A percentile compares a stretch with the other conserved stretches of the same genome.
Conservation (phyloP, 805 yeast genomes). For the Kluyveromyces dobzhanskii region DNA sequence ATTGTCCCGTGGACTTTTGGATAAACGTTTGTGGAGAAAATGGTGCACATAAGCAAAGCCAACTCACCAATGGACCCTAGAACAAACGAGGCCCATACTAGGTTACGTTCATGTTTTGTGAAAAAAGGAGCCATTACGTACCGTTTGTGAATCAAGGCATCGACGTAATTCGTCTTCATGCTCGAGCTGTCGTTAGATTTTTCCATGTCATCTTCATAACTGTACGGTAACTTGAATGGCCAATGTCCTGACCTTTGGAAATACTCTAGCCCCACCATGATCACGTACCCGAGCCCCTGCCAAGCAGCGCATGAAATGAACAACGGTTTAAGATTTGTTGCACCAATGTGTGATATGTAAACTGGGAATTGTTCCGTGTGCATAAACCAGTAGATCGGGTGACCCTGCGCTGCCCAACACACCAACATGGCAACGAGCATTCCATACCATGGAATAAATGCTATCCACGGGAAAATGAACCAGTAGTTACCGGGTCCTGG, state of each 20-base stretch:
- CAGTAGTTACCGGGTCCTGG: slow-evolving; percentile 36
- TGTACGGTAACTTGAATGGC: slow-evolving; percentile 14
- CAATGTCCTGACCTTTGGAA: slow-evolving; percentile 49
- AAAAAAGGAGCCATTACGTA: slow-evolving; percentile 34
- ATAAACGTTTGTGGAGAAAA: slow-evolving; percentile 56
- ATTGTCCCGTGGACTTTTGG: slow-evolving; percentile 52
- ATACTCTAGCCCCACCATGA: slow-evolving; percentile 56
- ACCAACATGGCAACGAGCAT: slow-evolving; percentile 75
- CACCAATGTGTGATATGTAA: slow-evolving; percentile 81
- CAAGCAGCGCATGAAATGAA: slow-evolving; percentile 71
- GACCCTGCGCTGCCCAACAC: slow-evolving; percentile 77
- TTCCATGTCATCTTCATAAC: background rate
- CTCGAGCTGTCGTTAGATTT: background rate
- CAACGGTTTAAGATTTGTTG: slow-evolving; percentile 75
- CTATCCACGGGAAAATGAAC: slow-evolving; percentile 53
- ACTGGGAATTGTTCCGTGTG: slow-evolving; percentile 40
- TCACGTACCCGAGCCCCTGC: slow-evolving; percentile 67
- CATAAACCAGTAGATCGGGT: slow-evolving; percentile 58
- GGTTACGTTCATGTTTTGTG: slow-evolving; percentile 31
- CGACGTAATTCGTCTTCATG: slow-evolving; percentile 14
- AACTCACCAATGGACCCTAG: slow-evolving; percentile 54
- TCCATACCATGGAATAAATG: slow-evolving; percentile 77
- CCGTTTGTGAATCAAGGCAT: slow-evolving; percentile 12
- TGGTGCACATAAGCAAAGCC: slow-evolving; percentile 66
- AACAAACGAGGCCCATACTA: slow-evolving; percentile 34